Conservation (phyloP, 345 rosid genomes). For the Moringa oleifera region DNA sequence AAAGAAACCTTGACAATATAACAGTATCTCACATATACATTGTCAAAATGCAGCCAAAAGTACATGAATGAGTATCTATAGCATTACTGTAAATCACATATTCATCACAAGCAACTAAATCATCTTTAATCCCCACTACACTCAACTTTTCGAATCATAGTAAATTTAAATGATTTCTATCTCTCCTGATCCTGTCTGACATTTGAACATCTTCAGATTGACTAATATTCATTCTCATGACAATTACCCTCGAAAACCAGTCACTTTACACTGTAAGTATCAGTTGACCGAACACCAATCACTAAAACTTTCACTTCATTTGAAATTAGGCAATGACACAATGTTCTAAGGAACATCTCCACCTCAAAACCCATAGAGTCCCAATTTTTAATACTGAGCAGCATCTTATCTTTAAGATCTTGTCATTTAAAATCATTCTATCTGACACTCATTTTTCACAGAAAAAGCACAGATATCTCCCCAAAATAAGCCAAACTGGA, state of each 20-base stretch:
- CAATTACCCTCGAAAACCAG: neutral
- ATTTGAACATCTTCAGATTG: neutral
- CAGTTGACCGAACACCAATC: neutral
- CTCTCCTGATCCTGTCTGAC: neutral
- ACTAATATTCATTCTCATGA: neutral
- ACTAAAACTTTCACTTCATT: neutral
- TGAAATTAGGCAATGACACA: neutral
- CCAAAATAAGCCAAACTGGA: too few relatives aligned
- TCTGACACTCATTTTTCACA: too few relatives aligned
- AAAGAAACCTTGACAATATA: neutral
- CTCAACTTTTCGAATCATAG: neutral
- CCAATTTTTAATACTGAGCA: too few relatives aligned
- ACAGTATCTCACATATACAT: neutral
- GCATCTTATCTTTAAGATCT: too few relatives aligned
- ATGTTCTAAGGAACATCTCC: neutral
- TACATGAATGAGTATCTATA: neutral
- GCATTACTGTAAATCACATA: neutral
- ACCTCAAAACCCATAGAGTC: neutral
- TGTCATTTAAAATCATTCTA: too few relatives aligned
- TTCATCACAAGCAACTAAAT: neutral
- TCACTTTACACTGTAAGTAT: neutral
- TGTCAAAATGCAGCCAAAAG: neutral
- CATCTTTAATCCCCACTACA: neutral
- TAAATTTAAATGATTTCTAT: neutral
- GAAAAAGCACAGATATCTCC: too few relatives aligned